Percentiles rank a stretch among this genome's conserved stretches.
phyloP scores from a whole-genome alignment of 768 basidiomycete genomes.

The Russula foetens region DNA sequence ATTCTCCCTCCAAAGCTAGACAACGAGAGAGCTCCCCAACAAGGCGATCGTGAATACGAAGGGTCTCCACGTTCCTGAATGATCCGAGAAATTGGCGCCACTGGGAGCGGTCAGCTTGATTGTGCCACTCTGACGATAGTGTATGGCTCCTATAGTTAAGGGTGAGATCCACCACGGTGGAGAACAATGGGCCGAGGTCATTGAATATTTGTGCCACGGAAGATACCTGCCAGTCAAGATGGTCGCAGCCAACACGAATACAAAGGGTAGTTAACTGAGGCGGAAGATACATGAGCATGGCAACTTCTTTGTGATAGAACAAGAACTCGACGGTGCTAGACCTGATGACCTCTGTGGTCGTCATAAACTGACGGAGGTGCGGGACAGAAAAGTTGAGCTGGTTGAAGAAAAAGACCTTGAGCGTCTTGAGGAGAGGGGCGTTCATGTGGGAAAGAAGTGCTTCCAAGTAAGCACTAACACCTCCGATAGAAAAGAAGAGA shows the following conservation, averaged over 20 bases:
- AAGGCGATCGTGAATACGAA: not conserved
- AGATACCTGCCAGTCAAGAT: not conserved
- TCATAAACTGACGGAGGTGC: not conserved
- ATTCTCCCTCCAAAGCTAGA: not conserved
- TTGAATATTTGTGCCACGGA: not conserved
- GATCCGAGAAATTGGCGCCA: not conserved
- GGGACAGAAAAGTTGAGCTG: not conserved
- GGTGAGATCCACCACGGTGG: not conserved
- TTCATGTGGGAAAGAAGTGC: not conserved
- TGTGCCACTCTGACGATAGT: not conserved
- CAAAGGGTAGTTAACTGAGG: not conserved
- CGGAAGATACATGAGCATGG: fast-evolving
- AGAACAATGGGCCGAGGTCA: not conserved
- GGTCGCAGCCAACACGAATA: not conserved
- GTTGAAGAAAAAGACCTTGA: not conserved
- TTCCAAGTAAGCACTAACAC: not conserved
- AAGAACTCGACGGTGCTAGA: not conserved
- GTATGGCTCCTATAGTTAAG: not conserved
- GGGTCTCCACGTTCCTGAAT: not conserved
- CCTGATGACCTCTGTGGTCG: not conserved
- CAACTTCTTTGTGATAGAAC: not conserved
- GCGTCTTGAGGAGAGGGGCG: not conserved
- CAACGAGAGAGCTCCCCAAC: not conserved
- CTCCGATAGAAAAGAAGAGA: not conserved
- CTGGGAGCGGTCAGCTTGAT: not conserved